Evolutionary conservation across 192 early-diverging fungal genomes (phyloP), one percentile per base, ranked within the genome.

Genomic region (Dimargaris cristalligena): DNA sequence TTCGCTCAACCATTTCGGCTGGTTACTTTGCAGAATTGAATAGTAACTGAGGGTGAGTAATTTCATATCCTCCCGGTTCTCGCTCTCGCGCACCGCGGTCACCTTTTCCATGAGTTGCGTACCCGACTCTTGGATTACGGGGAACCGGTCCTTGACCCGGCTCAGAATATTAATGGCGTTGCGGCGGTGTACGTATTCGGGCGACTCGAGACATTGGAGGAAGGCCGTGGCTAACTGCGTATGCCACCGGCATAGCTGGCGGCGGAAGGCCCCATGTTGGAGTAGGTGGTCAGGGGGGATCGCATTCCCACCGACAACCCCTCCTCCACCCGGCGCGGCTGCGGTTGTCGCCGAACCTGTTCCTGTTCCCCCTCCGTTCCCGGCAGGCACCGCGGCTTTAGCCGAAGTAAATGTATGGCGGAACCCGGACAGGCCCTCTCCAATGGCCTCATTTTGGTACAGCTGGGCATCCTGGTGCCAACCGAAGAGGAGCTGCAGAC

Each of bases 171-270:
- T 64, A 46, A 90, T 82, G 4, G 84, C 64, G 60, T 92, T 92
- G 14, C 84, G 78, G 55, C 85, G 78, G 58, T 81, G 77, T 64
- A 84, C 78, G 56, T 82, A 80, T 52, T 92, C 86, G 9, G 60
- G 65, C 2, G 82, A 84, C 10, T 71, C 62, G 18, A 89, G 61
- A 30, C 70, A 64, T 4, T 60, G 52, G 16, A 65, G 63, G 33
- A 80, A 71, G 0, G 65, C 71, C 25, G 35, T 59, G 20, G 63
- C 65, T 25, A 86, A 62, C 30, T 78, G 78, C 22, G 65, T 61
- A 50, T 90, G 90, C 87, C 88, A 89, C 58, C 88, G 91, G 58
- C 72, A 68, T 50, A 85, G 68, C 0, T 78, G 76, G 38, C 72
- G 71, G 22, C 75, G 62, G 67, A 86, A 91, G 1, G 79, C 78